A percentile compares a stretch with the other conserved stretches of the same genome.
Conservation (phyloP, 495 filamentous ascomycete genomes). For the Aspergillus olivimuriae region DNA sequence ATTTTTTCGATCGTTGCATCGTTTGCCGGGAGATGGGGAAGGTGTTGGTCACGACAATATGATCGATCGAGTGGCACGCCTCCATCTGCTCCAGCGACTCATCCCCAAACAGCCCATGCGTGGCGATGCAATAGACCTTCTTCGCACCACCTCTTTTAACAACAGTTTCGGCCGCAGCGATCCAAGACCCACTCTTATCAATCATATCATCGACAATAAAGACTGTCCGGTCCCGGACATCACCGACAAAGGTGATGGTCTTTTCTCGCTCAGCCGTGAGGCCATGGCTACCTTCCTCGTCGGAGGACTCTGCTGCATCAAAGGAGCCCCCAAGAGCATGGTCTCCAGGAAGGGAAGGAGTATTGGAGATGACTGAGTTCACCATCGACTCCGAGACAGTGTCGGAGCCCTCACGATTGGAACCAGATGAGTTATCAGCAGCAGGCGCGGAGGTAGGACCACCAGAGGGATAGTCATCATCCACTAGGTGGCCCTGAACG, state of each 20-base stretch:
- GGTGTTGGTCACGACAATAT: slow-evolving; percentile 93
- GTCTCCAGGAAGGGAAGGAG: slow-evolving; percentile 44
- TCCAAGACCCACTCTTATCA: slow-evolving; percentile 94
- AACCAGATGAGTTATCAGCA: slow-evolving; percentile 37
- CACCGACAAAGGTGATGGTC: slow-evolving; percentile 92
- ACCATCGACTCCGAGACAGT: slow-evolving; percentile 55
- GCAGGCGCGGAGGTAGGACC: slow-evolving; percentile 54
- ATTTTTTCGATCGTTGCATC: slow-evolving; percentile 65
- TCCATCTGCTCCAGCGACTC: slow-evolving; percentile 88
- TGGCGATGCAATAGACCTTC: slow-evolving; percentile 96
- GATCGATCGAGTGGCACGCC: slow-evolving; percentile 83
- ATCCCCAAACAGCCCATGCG: slow-evolving; percentile 87
- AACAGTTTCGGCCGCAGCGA: slow-evolving; percentile 96
- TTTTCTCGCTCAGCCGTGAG: slow-evolving; percentile 72
- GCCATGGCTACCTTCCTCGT: slow-evolving; percentile 75
- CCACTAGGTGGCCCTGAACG: slow-evolving; percentile 93
- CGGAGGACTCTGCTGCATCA: slow-evolving; percentile 71
- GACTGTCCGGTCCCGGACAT: slow-evolving; percentile 78
- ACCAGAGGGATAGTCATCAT: slow-evolving; percentile 84
- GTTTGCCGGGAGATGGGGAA: slow-evolving; percentile 79
- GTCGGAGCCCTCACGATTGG: slow-evolving; percentile 37
- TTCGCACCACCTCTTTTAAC: slow-evolving; percentile 87
- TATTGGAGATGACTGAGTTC: slow-evolving; percentile 57
- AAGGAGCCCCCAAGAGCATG: slow-evolving; percentile 77
- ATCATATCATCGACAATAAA: slow-evolving; percentile 99